Base-by-base conservation (phyloP, 192 early-diverging fungal genomes). In the Linnemannia zychae region DNA sequence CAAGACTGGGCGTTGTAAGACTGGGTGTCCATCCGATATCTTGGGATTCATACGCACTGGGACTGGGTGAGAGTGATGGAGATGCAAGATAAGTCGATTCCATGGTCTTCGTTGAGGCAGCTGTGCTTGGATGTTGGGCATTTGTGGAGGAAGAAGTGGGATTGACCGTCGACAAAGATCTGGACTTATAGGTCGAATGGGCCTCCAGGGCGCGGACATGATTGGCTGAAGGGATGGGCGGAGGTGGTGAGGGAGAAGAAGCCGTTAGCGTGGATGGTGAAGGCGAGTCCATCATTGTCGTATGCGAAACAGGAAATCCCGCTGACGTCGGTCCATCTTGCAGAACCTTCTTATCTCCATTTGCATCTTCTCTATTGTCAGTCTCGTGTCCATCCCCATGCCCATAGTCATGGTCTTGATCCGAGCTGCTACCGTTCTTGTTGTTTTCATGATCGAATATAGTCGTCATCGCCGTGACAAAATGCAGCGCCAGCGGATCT, bases 401-500 rank as follows among this genome's bases (percentile, higher is more conserved):
- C 6, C 46, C 33, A 6, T 16, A 2, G 22, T 20, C 12, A 4
- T 37, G 18, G 65, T 70, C 60, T 31, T 73, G 65, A 46, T 16
- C 28, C 63, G 63, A 34, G 46, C 31, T 67, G 12, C n/a, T 79
- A 22, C 40, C 37, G 48, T 7, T 28, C 15, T 28, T 37, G 2
- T 66, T 31, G 71, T 40, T 48, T 31, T n/a, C 33, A 50, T 46
- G 7, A 38, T 52, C 17, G 60, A 31, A 33, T 15, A 63, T 2
- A 44, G 40, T 53, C 46, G 63, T 34, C 12, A 40, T 12, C 40
- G 50, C 57, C 75, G 17, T 28, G 3, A 46, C 67, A 22, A 69
- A 34, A 71, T 79, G 72, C 37, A 85, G 49, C 7, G 77, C 83
- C 15, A 85, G 47, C 6, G 83, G 78, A 50, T 85, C 83, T 71